phyloP scores from a whole-genome alignment of 148 eudicot species.

The Fagopyrum tataricum region DNA sequence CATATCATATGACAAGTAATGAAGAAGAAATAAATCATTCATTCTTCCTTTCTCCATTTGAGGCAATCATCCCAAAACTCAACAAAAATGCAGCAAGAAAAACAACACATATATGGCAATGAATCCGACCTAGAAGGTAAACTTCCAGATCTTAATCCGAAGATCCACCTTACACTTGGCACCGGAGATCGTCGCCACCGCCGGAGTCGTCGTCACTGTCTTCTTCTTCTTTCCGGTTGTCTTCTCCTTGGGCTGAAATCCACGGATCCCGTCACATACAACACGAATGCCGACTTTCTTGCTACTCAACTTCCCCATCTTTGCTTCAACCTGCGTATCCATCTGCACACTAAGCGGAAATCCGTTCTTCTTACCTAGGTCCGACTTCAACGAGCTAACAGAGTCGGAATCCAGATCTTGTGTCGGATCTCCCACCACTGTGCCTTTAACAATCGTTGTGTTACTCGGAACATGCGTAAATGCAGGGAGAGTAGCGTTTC shows the following conservation, averaged over 20 bases:
- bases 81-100: background rate
- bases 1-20: background rate
- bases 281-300: slow-evolving; percentile 64
- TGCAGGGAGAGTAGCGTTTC: slow-evolving; percentile 38
- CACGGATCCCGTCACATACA: slow-evolving; percentile 56
- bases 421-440: slow-evolving; percentile 13
- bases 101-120: background rate
- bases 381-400: slow-evolving; percentile 31
- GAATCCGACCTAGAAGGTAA: slow-evolving; percentile 39
- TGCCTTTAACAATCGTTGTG: slow-evolving; percentile 31
- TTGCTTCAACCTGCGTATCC: slow-evolving; percentile 52
- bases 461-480: slow-evolving; percentile 38
- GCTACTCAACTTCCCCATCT: slow-evolving; percentile 50
- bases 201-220: slow-evolving; percentile 22
- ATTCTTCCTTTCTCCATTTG: background rate
- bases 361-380: slow-evolving; percentile 49
- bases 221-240: slow-evolving; percentile 37
- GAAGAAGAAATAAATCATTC: background rate
- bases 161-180: slow-evolving; percentile 94
- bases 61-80: slow-evolving; percentile 9
- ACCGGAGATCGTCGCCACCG: slow-evolving; percentile 29
- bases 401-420: slow-evolving; percentile 45
- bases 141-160: slow-evolving; percentile 91
- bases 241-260: slow-evolving; percentile 36
- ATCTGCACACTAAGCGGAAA: slow-evolving; percentile 43